Conservation (phyloP, 2,329 filamentous ascomycete species). For the Bretziella fagacearum region DNA sequence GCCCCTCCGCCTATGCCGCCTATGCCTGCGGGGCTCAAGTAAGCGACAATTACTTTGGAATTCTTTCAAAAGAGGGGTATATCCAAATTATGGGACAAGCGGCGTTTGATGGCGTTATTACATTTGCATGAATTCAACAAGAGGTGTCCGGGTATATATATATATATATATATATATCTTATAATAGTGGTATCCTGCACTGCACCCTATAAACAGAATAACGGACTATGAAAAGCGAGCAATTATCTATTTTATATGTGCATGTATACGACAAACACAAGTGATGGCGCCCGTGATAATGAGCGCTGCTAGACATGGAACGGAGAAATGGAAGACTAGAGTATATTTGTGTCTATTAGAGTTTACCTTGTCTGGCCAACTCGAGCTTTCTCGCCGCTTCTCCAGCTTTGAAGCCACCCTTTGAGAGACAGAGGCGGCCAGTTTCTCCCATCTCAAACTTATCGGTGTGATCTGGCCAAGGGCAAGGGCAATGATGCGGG, state of each 20-base stretch:
- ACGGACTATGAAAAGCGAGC: too few species aligned
- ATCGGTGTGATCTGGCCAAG: conserved; percentile 59
- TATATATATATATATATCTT: too few species aligned
- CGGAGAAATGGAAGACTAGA: background rate
- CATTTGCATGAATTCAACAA: conserved; percentile 2
- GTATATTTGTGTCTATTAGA: conserved; percentile 27
- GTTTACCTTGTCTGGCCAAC: conserved; percentile 58
- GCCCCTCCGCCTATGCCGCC: conserved; percentile 26
- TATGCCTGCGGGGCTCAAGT: conserved; percentile 21
- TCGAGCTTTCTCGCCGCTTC: conserved; percentile 63
- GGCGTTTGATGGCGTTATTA: background rate
- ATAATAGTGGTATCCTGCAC: too few species aligned
- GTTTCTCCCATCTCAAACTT: conserved; percentile 62
- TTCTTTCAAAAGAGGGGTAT: background rate
- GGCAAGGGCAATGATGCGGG: conserved; percentile 91
- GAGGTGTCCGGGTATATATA: too few species aligned
- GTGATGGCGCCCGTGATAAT: background rate
- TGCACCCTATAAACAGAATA: too few species aligned
- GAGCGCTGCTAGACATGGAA: background rate
- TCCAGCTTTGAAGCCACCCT: conserved; percentile 54
- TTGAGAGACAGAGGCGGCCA: conserved; percentile 55
- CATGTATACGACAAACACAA: too few species aligned
- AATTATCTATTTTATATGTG: too few species aligned
- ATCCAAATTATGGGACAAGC: background rate
- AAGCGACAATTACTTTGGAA: background rate